phyloP scores from a whole-genome alignment of 78 protist species.

The Monosiga brevicollis region DNA sequence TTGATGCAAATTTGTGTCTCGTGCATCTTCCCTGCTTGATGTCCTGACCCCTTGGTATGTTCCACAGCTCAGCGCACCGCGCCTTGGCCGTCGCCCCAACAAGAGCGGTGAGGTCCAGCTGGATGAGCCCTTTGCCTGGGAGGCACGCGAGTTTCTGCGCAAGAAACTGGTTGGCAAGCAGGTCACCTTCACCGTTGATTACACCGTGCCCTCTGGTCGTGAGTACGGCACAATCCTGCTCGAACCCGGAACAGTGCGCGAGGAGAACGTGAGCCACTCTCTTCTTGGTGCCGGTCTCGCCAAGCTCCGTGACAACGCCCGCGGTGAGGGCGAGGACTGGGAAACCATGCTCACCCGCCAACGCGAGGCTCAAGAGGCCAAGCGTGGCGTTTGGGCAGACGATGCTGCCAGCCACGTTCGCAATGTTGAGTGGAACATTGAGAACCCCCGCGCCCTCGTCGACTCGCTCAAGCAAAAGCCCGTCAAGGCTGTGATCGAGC shows the following conservation, averaged over 20 bases:
- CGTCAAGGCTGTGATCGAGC: slow-evolving; percentile 24
- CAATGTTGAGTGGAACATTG: slow-evolving; percentile 2
- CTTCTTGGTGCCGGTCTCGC: slow-evolving; percentile 1
- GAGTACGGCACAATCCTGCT: neutral
- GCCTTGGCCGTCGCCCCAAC: neutral
- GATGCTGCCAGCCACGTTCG: neutral
- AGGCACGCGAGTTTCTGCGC: slow-evolving; percentile 45
- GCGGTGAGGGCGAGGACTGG: neutral
- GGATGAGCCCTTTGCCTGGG: slow-evolving; percentile 50
- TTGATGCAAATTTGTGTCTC: neutral
- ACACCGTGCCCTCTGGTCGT: slow-evolving; percentile 6
- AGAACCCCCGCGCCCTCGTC: neutral
- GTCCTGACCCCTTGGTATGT: neutral
- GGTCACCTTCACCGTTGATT: slow-evolving; percentile 20
- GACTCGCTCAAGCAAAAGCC: slow-evolving; percentile 7
- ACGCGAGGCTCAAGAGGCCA: neutral
- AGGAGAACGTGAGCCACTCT: neutral
- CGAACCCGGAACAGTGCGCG: no score
- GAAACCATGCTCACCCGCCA: neutral
- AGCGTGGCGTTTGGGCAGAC: neutral
- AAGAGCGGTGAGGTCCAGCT: neutral
- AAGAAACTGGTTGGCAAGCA: slow-evolving; percentile 14
- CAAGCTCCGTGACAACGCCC: neutral
- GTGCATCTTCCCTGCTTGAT: no score
- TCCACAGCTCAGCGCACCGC: neutral